Conservation (phyloP, 2,329 filamentous ascomycete genomes). For the Basipetospora chlamydospora region DNA sequence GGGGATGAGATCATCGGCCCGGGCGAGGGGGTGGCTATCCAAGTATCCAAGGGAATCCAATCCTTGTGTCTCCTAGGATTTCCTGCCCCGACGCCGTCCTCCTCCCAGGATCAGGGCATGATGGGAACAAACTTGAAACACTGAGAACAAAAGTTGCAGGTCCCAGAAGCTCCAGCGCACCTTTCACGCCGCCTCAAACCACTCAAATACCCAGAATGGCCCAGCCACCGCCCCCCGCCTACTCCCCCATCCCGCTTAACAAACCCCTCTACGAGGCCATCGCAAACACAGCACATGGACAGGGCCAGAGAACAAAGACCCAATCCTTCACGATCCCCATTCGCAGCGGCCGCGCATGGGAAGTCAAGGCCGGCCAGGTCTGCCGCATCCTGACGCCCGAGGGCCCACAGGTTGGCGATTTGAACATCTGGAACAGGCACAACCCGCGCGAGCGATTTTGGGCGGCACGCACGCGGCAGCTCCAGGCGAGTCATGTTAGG, state of each 20-base stretch:
- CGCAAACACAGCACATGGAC: constrained; percentile 17
- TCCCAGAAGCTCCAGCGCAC: too few relatives aligned
- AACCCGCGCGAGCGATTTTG: constrained; percentile 52
- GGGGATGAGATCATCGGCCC: too few relatives aligned
- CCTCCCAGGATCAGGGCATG: too few relatives aligned
- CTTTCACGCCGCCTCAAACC: too few relatives aligned
- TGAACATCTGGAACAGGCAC: constrained; percentile 57
- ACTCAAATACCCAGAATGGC: not conserved
- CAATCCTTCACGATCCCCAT: constrained; percentile 52
- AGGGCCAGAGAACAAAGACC: constrained; percentile 24
- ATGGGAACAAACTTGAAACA: too few relatives aligned
- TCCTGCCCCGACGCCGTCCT: too few relatives aligned
- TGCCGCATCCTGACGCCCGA: constrained; percentile 61
- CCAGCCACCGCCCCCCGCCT: constrained; percentile 1
- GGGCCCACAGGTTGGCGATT: constrained; percentile 57
- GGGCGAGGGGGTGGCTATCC: too few relatives aligned
- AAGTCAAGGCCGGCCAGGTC: constrained; percentile 51
- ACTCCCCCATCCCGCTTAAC: constrained; percentile 17
- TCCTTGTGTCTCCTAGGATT: too few relatives aligned
- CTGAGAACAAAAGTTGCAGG: too few relatives aligned
- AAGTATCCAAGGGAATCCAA: too few relatives aligned
- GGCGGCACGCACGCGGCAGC: constrained; percentile 64
- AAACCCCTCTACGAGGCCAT: constrained; percentile 44
- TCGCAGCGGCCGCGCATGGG: constrained; percentile 60
- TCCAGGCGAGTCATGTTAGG: constrained; percentile 62